These are phyloP conservation scores for Mycena sanguinolenta DNA, from an alignment of 768 basidiomycete species.

Conservation along the genomic window DNA sequence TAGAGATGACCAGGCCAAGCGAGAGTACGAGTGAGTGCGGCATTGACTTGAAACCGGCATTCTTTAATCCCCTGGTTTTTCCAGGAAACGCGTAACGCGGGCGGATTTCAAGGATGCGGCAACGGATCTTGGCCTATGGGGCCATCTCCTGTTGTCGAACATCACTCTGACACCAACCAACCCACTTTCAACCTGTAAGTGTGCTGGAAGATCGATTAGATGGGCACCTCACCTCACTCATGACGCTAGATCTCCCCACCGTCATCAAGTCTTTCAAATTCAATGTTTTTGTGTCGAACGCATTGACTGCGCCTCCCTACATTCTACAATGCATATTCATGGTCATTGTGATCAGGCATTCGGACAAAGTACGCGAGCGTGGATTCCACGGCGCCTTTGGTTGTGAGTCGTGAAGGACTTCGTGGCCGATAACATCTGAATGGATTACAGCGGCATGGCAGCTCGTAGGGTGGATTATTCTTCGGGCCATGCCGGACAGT, in stretches of 20 bases:
- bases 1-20: conserved; percentile 54
- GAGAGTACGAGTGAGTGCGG: conserved; percentile 50
- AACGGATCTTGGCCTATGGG: conserved; percentile 51
- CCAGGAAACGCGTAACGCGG: conserved; percentile 49
- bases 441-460: conserved; percentile 51
- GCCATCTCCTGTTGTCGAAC: conserved; percentile 51
- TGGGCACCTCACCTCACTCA: neutral
- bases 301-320: conserved; percentile 54
- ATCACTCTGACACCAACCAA: conserved; percentile 53
- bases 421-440: neutral
- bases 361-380: conserved; percentile 49
- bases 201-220: neutral
- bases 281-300: conserved; percentile 52
- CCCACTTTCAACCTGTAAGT: conserved; percentile 53
- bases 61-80: neutral
- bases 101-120: conserved; percentile 53
- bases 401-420: conserved; percentile 34
- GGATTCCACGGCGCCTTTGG: conserved; percentile 54
- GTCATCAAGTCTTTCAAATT: conserved; percentile 56
- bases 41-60: too few relatives aligned
- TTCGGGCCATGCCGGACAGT: conserved; percentile 46
- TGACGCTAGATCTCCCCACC: conserved; percentile 50
- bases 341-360: conserved; percentile 49
- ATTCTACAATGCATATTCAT: conserved; percentile 51
- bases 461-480: conserved; percentile 52